A percentile compares a stretch with the other conserved stretches of the same genome.
phyloP scores from a whole-genome alignment of 2,329 filamentous ascomycete genomes.

The Epichloe uncinata region DNA sequence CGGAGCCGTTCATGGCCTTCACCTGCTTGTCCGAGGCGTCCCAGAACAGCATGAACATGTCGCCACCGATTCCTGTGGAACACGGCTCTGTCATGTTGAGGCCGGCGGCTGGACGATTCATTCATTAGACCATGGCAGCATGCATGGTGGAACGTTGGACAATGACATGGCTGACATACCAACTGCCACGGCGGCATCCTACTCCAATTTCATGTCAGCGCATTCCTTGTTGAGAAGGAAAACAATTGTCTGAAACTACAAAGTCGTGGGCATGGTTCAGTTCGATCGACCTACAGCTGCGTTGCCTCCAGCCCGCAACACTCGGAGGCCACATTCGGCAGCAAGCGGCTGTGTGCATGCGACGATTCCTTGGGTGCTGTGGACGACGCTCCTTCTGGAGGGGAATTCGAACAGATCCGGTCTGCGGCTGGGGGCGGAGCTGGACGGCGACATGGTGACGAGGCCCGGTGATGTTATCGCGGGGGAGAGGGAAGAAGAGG shows the following conservation, averaged over 20 bases:
- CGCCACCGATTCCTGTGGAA: conserved; percentile 89
- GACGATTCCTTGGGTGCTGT: conserved; percentile 86
- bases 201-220: conserved; percentile 1
- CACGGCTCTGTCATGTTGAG: conserved; percentile 89
- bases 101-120: conserved; percentile 51
- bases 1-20: conserved; percentile 81
- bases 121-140: neutral
- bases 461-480: too few species aligned
- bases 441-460: conserved; percentile 32
- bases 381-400: conserved; percentile 80
- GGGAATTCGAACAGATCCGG: conserved; percentile 50
- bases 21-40: conserved; percentile 71
- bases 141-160: neutral
- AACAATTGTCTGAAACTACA: too few species aligned
- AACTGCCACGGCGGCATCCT: conserved; percentile 95
- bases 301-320: conserved; percentile 83
- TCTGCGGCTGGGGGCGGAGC: conserved; percentile 32
- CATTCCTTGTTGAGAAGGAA: too few species aligned
- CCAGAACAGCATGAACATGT: conserved; percentile 94
- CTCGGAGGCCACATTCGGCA: conserved; percentile 70
- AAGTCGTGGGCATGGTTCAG: too few species aligned
- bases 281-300: conserved; percentile 54
- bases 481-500: too few species aligned
- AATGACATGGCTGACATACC: conserved; percentile 30
- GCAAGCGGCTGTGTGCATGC: conserved; percentile 83